Base-by-base conservation (phyloP, 371 early-diverging fungal species). In the Smittium mucronatum region DNA sequence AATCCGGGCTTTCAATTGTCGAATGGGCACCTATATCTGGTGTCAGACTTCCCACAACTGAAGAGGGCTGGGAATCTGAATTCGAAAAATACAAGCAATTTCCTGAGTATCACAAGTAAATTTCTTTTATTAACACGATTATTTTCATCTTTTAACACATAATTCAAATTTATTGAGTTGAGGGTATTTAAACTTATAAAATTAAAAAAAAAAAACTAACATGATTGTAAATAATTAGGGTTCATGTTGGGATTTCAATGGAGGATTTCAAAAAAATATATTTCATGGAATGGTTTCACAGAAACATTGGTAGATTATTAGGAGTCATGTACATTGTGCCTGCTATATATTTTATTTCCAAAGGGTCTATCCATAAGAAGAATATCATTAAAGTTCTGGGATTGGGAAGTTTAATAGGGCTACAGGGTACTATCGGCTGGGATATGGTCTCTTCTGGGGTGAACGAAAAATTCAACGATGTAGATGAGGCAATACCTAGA, bases 11-110 rank as follows among this genome's bases (percentile, higher is more conserved):
- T 34, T 95, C 96, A 30, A 98, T 98, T 72, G 89, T 89, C 33
- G 97, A 98, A 73, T 98, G 98, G 98, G 93, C 92, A 63, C 82
- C 94, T 68, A 88, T 98, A 74, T 88, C 88, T 28, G 98, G 98
- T 28, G 89, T 93, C 84, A 87, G 88, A 78, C 92, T 92, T 36
- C 98, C 98, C n/a, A 76, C 87, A 16, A 88, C 87, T 32, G 84
- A 91, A 67, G 78, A 81, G 34, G 95, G 93, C 69, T 98, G 98
- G 98, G 81, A 85, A 57, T 86, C 81, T 58, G 94, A 97, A 80
- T 97, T 96, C 83, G 89, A 89, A 73, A 97, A 97, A 81, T 98
- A 98, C 85, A 93, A 96, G 77, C 89, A 91, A 78, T 94, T 86
- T 73, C 98, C 98, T 34, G 97, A 97, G 78, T 97, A 93, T 78